Percentiles rank a stretch among this genome's conserved stretches.
Conservation (phyloP, 306 rosid species). For the Oemleria cerasiformis region DNA sequence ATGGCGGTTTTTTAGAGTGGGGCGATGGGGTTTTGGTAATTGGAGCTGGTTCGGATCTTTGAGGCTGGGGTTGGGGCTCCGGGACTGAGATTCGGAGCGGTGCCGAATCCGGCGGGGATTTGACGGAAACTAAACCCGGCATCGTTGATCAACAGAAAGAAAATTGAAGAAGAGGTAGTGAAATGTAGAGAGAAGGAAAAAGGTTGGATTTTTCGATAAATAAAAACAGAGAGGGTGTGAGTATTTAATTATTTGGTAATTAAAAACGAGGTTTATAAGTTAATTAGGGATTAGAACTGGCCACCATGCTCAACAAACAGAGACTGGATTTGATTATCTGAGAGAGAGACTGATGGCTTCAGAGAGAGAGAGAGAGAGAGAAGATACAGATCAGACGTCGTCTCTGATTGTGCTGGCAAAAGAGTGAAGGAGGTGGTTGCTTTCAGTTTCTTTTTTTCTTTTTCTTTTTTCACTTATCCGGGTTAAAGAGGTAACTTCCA, state of each 20-base stretch:
- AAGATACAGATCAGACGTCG: constrained; percentile 37
- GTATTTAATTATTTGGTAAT: neutral
- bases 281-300: constrained; percentile 41
- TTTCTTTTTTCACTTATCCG: too few relatives aligned
- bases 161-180: neutral
- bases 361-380: constrained; percentile 10
- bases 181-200: neutral
- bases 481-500: constrained; percentile 25
- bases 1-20: constrained; percentile 56
- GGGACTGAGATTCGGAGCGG: constrained; percentile 66
- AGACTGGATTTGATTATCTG: neutral
- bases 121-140: constrained; percentile 86
- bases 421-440: constrained; percentile 30
- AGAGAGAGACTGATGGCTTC: neutral
- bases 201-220: constrained; percentile 3
- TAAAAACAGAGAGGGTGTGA: neutral
- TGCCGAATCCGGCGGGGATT: constrained; percentile 63
- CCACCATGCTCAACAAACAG: constrained; percentile 36
- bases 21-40: constrained; percentile 65
- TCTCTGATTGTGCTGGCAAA: constrained; percentile 27
- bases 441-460: neutral
- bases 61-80: constrained; percentile 36
- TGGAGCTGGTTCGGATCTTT: constrained; percentile 45
- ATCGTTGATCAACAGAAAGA: constrained; percentile 25
- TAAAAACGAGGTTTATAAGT: constrained; percentile 14